These are phyloP conservation scores for Microcos paniculata DNA, from an alignment of 345 rosid species.

Conservation along the genomic window DNA sequence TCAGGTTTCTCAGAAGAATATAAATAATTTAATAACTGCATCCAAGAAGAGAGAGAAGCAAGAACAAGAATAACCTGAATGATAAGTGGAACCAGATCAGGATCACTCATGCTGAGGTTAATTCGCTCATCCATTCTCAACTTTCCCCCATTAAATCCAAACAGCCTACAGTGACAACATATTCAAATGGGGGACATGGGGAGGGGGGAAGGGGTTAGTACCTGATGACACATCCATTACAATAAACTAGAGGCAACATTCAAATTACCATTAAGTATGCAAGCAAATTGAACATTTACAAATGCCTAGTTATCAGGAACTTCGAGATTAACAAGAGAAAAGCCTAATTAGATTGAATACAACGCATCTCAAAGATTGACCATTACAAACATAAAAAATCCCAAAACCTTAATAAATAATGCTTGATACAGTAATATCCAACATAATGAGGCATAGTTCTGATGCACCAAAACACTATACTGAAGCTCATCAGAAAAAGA, in stretches of 20 bases:
- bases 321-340: not conserved
- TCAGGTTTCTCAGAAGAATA: not conserved
- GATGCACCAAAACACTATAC: not conserved
- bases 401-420: not conserved
- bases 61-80: slow-evolving; percentile 59
- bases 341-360: not conserved
- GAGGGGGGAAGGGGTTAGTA: slow-evolving; percentile 12
- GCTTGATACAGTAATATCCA: not conserved
- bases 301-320: not conserved
- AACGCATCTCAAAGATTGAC: slow-evolving; percentile 2
- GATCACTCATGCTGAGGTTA: slow-evolving; percentile 98
- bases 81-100: slow-evolving; percentile 87
- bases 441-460: not conserved
- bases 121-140: slow-evolving; percentile 95
- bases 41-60: slow-evolving; percentile 1
- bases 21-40: slow-evolving; percentile 6
- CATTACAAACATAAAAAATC: not conserved
- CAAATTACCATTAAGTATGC: not conserved
- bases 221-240: not conserved
- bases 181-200: not conserved
- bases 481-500: not conserved
- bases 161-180: slow-evolving; percentile 52
- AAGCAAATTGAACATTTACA: not conserved
- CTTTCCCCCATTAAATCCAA: slow-evolving; percentile 83
- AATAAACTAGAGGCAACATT: not conserved